Base-by-base conservation (phyloP, 352 stramenopile genomes). In the Globisporangium cylindrosporum region DNA sequence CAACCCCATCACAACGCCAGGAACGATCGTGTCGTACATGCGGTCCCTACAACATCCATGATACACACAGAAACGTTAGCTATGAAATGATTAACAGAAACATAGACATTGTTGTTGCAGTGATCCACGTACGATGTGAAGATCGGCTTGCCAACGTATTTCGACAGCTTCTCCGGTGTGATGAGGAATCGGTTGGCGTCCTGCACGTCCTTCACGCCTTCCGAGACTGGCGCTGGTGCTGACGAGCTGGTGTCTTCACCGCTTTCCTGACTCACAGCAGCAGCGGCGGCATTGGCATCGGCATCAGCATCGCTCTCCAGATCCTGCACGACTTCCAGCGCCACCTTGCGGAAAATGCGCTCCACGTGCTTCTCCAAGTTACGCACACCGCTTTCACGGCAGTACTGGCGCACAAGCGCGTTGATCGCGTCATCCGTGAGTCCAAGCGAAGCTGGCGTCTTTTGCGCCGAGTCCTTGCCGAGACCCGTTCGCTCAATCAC, bases 301-400 rank as follows among this genome's bases (percentile, higher is more conserved):
- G 54, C 67, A 15, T 56, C 63, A 41, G 77, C 71, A 1, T 75
- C 70, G 24, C 69, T 78, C 54, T 92, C 87, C 20, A 92, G 76
- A 41, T 91, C 84, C 64, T 97, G 84, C n/a, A 99, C 97, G 57
- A 99, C 82, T 69, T 99, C 91, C 20, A 99, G 84, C 0, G 97
- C 97, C 43, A 99, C 80, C 73, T 99, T 99, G 62, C 98, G 83
- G 75, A 98, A 99, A 36, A 99, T 98, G 71, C 98, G 98, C 69
- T 99, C 97, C 41, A 99, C 97, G 67, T 99, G 92, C 77, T 99
- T 99, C 71, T 98, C 89, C 6, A 99, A 73, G 68, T 98, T 99
- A 54, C 98, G 94, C 20, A 99, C 97, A 60, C 98, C 98, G 62
- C 92, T 97, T 77, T 99, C 98, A 60, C 97, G 89, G 57, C 95